phyloP scores from a whole-genome alignment of 371 early-diverging fungal species.

The Lichtheimia hyalospora region DNA sequence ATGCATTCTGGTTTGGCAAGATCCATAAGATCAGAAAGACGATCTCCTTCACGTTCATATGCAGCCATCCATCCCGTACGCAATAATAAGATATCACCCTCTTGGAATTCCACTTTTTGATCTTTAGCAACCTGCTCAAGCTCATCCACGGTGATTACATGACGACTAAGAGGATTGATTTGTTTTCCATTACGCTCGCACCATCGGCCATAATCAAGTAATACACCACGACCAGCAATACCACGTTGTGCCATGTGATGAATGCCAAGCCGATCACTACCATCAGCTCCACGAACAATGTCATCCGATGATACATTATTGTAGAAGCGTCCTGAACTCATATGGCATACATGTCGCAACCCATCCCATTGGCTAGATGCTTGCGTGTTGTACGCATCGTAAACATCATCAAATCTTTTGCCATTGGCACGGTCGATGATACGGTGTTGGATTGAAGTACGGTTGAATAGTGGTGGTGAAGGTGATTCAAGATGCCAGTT shows the following conservation, averaged over 20 bases:
- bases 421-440: conserved; percentile 10
- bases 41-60: conserved; percentile 7
- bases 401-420: conserved; percentile 35
- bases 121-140: conserved; percentile 33
- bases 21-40: conserved; percentile 6
- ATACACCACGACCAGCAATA: conserved; percentile 44
- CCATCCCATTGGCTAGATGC: conserved; percentile 48
- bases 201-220: conserved; percentile 46
- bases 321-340: conserved; percentile 23
- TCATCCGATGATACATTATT: conserved; percentile 25
- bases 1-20: conserved; percentile 15
- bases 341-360: conserved; percentile 33
- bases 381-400: conserved; percentile 40
- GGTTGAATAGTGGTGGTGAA: conserved; percentile 24
- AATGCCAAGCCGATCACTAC: conserved; percentile 31
- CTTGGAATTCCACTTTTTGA: conserved; percentile 34
- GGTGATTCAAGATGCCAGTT: conserved; percentile 43
- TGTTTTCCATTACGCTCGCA: conserved; percentile 23
- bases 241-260: conserved; percentile 46
- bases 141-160: conserved; percentile 36
- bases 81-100: conserved; percentile 41
- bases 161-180: conserved; percentile 29
- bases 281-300: conserved; percentile 11
- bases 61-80: conserved; percentile 40
- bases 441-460: conserved; percentile 21